A percentile compares a stretch with the other conserved stretches of the same genome.
phyloP scores from a whole-genome alignment of 768 basidiomycete species.

The Termitomyces eurrhizus region DNA sequence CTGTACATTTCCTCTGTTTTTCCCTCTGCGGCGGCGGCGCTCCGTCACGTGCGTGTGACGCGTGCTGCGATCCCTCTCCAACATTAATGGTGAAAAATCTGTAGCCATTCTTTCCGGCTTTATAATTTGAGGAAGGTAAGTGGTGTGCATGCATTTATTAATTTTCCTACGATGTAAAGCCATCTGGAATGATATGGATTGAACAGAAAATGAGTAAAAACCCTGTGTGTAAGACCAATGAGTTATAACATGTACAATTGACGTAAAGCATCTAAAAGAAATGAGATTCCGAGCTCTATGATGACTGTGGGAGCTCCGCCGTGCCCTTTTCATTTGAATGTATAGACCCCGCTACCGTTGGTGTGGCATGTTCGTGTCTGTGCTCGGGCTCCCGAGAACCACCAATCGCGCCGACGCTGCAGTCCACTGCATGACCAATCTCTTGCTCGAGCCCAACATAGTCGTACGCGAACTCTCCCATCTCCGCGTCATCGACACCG shows the following conservation, averaged over 20 bases:
- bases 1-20: too few species aligned
- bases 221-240: neutral
- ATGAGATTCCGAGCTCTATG: neutral
- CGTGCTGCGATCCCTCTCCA: too few species aligned
- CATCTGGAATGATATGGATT: neutral
- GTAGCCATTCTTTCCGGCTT: neutral
- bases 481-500: slow-evolving; percentile 86
- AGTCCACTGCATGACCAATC: slow-evolving; percentile 34
- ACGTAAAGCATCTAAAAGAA: neutral
- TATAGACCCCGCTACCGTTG: slow-evolving; percentile 2
- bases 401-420: slow-evolving; percentile 16
- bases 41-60: too few species aligned
- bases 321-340: slow-evolving; percentile 5
- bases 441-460: slow-evolving; percentile 75
- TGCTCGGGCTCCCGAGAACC: slow-evolving; percentile 28
- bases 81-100: neutral
- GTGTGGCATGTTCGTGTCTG: slow-evolving; percentile 1
- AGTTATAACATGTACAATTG: neutral
- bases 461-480: slow-evolving; percentile 89
- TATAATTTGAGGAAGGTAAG: neutral
- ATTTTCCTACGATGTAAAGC: neutral
- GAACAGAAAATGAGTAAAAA: neutral
- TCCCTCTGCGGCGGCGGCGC: too few species aligned
- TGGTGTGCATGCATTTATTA: neutral
- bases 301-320: neutral